Evolutionary conservation across 176 grass and related monocot genomes (phyloP), one percentile per base, ranked within the genome.

Genomic region (Hordeum marinum): DNA sequence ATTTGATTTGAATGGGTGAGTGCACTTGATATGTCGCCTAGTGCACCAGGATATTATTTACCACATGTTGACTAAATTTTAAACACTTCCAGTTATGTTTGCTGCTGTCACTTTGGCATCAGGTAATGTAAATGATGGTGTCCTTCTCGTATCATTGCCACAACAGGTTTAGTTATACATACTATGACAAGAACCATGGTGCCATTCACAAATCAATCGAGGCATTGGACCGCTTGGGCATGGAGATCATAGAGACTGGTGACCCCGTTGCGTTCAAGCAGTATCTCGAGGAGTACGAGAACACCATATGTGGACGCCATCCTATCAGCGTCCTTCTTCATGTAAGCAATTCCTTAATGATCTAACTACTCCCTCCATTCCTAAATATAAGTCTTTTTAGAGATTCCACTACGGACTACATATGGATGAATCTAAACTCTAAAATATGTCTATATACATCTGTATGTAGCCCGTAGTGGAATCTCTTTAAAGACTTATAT

Each of bases 211-310:
- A 95, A 71, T 98, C 96, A 7, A 98, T 98, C 5, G 93, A 98
- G 86, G 93, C 93, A 24, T 83, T 95, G 84, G 96, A 98, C 72
- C 90, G 59, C 35, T 88, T 92, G 88, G 96, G 93, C 36, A 98
- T 98, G 91, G 93, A 98, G 21, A 96, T 98, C 85, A 95, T 98
- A 85, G 93, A 98, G 85, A 91, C 90, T 9, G 96, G 96, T 32
- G 91, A 98, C 64, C 76, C 93, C 1, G 66, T 86, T 32, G 81
- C 91, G 0, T 98, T 95, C 86, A 98, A 95, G 63, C 66, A 35
- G 12, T 96, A 98, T 75, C 70, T 98, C 65, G 83, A 73, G 58
- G 59, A 95, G 39, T 95, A 90, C 12, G 90, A 89, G 63, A 98
- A 98, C 52, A 98, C 96, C 23, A 96, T 98, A 57, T 98, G 93